phyloP scores from a whole-genome alignment of 2,329 filamentous ascomycete genomes.

The Domatiomyces globalis region DNA sequence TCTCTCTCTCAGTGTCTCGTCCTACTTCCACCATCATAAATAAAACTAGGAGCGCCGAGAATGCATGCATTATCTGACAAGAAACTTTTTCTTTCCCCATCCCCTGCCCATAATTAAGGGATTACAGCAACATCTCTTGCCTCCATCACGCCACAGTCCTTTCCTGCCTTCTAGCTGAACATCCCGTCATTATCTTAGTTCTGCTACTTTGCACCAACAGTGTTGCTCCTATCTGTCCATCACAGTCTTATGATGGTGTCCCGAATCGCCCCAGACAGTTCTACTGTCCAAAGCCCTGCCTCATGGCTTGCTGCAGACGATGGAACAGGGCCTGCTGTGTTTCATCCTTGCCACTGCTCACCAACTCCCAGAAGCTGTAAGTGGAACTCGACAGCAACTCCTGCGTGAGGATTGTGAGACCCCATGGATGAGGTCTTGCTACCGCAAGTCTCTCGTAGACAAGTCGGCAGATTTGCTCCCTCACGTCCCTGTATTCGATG shows the following conservation, averaged over 20 bases:
- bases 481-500: slow-evolving; percentile 64
- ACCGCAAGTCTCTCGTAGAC: slow-evolving; percentile 77
- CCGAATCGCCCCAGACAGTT: background rate
- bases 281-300: slow-evolving; percentile 1
- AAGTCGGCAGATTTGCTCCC: slow-evolving; percentile 80
- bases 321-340: slow-evolving; percentile 6
- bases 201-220: background rate
- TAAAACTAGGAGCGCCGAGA: background rate
- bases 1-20: background rate
- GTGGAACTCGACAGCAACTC: slow-evolving; percentile 85
- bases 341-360: slow-evolving; percentile 1
- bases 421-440: slow-evolving; percentile 91
- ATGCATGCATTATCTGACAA: background rate
- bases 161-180: background rate
- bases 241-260: background rate
- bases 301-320: slow-evolving; percentile 14
- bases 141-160: background rate
- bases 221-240: background rate
- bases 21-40: background rate
- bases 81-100: background rate
- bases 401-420: slow-evolving; percentile 70
- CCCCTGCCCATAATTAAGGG: background rate
- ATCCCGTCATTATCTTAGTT: background rate
- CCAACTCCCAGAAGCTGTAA: slow-evolving; percentile 69
- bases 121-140: background rate